Percentiles rank a stretch among this genome's conserved stretches.
Conservation (phyloP, 1,139 yeast species). For the Waltiozyma solani region DNA sequence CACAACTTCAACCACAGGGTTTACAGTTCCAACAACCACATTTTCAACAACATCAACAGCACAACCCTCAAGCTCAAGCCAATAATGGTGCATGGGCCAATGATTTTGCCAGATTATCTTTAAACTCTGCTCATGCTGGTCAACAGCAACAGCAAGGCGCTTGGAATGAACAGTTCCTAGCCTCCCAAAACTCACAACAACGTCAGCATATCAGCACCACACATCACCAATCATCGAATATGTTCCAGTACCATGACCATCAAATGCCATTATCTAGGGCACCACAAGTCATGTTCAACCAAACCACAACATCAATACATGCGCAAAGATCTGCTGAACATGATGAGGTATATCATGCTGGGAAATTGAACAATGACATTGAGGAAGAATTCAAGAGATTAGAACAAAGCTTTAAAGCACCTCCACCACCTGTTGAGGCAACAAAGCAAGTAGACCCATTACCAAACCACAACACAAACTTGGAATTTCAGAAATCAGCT, state of each 20-base stretch:
- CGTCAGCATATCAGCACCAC: background rate
- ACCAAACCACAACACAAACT: slow-evolving; percentile 4
- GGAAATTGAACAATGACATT: slow-evolving; percentile 2
- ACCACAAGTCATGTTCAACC: background rate
- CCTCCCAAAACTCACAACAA: slow-evolving; percentile 2
- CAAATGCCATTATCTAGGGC: background rate
- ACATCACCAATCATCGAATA: slow-evolving; percentile 2
- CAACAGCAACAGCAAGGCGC: slow-evolving; percentile 3
- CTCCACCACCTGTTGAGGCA: slow-evolving; percentile 3
- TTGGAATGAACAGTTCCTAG: slow-evolving; percentile 16
- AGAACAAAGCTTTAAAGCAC: background rate
- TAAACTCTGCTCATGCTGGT: slow-evolving; percentile 3
- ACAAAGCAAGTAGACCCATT: slow-evolving; percentile 2
- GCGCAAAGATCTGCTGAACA: slow-evolving; percentile 13
- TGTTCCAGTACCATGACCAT: background rate
- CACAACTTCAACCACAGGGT: slow-evolving; percentile 2
- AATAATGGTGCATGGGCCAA: slow-evolving; percentile 9
- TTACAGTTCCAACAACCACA: slow-evolving; percentile 1
- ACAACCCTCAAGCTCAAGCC: slow-evolving; percentile 1
- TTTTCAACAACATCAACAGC: slow-evolving; percentile 2
- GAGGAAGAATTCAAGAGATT: slow-evolving; percentile 9
- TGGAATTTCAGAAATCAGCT: slow-evolving; percentile 19
- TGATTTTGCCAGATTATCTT: slow-evolving; percentile 5
- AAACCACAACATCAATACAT: slow-evolving; percentile 2
- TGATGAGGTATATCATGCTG: slow-evolving; percentile 11